Conservation (phyloP, 2,329 filamentous ascomycete species). For the Talaromyces albobiverticillius region DNA sequence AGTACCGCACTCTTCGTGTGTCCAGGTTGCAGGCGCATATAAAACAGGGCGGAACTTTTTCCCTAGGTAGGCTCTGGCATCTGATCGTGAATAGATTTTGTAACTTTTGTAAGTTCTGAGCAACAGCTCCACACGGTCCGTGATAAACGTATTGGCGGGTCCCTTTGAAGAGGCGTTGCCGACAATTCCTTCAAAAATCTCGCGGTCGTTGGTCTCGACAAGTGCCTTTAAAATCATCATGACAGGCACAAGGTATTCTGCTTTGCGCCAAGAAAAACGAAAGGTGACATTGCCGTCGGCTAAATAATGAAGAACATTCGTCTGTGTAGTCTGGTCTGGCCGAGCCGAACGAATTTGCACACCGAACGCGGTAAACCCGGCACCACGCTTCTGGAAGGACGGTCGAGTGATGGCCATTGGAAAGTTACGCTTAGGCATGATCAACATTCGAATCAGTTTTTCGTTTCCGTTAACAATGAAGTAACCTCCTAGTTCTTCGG, state of each 20-base stretch:
- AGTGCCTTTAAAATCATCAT: slow-evolving; percentile 97
- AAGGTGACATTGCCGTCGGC: slow-evolving; percentile 95
- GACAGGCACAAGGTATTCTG: slow-evolving; percentile 91
- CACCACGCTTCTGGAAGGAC: slow-evolving; percentile 84
- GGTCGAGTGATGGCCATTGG: slow-evolving; percentile 90
- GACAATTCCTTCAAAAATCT: slow-evolving; percentile 92
- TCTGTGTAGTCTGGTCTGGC: slow-evolving; percentile 97
- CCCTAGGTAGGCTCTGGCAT: slow-evolving; percentile 83
- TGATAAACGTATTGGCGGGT: slow-evolving; percentile 85
- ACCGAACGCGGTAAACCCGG: slow-evolving; percentile 83
- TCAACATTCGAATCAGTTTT: slow-evolving; percentile 89
- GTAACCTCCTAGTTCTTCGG: slow-evolving; percentile 93
- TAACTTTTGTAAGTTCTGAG: slow-evolving; percentile 93
- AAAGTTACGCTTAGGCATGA: slow-evolving; percentile 87
- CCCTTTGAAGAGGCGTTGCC: slow-evolving; percentile 73
- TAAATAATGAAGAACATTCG: slow-evolving; percentile 93
- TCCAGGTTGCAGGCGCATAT: slow-evolving; percentile 76
- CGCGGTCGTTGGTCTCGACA: slow-evolving; percentile 91
- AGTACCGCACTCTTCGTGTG: slow-evolving; percentile 82
- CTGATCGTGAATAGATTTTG: slow-evolving; percentile 73
- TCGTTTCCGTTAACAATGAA: slow-evolving; percentile 98
- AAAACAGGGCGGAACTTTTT: slow-evolving; percentile 88
- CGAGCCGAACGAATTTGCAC: slow-evolving; percentile 88
- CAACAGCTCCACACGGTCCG: slow-evolving; percentile 87
- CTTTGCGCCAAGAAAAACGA: slow-evolving; percentile 96